These are phyloP conservation scores for Alternaria panax DNA, from an alignment of 2,329 filamentous ascomycete species.

Conservation along the genomic window DNA sequence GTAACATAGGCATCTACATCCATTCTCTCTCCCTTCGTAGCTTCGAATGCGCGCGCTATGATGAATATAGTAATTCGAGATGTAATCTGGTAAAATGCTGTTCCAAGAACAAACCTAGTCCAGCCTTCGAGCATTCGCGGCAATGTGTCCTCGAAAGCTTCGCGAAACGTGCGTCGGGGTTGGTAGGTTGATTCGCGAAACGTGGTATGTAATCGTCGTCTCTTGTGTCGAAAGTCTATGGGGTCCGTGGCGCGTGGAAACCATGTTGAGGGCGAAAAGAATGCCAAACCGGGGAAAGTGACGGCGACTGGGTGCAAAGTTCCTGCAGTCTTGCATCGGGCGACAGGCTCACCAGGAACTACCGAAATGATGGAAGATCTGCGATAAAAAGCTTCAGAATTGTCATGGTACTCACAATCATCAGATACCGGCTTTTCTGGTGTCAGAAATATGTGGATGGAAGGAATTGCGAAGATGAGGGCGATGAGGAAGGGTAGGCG, in stretches of 20 bases:
- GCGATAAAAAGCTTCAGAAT: not conserved
- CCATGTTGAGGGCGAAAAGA: not conserved
- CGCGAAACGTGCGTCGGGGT: constrained; percentile 1
- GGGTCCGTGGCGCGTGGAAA: not conserved
- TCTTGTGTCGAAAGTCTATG: not conserved
- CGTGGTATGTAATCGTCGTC: not conserved
- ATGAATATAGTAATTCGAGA: not conserved
- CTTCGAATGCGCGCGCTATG: not conserved
- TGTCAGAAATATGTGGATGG: not conserved
- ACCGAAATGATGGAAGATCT: not conserved
- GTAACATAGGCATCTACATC: not conserved
- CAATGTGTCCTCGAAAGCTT: not conserved
- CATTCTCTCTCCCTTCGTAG: not conserved
- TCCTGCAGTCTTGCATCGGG: not conserved
- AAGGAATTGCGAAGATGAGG: not conserved
- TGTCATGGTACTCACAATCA: fast-evolving
- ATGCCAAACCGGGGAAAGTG: not conserved
- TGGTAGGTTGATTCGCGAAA: not conserved
- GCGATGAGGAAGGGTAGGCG: not conserved
- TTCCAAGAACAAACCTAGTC: not conserved
- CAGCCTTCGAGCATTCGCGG: not conserved
- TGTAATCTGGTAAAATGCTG: not conserved
- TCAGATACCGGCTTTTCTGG: not conserved
- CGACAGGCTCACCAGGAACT: not conserved
- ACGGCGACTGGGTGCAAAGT: not conserved